Evolutionary conservation across 164 flowering plant species (phyloP).

Genomic region (Vitis cinerea): DNA sequence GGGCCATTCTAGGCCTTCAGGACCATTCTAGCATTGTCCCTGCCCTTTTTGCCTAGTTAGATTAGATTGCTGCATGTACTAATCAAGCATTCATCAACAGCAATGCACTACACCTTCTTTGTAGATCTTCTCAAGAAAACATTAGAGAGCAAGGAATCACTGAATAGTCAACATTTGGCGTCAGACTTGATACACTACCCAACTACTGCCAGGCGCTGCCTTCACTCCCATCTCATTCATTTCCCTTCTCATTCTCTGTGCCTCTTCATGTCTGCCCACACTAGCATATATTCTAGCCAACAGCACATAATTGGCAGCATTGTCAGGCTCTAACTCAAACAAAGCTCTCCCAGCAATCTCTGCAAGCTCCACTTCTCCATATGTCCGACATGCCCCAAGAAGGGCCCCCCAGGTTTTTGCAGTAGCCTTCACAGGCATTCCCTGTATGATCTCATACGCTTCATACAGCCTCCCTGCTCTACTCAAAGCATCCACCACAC

Average conservation of each 20-base stretch:
- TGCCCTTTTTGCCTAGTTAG: no score
- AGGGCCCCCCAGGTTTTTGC: slow-evolving; percentile 86
- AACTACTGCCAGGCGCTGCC: slow-evolving; percentile 64
- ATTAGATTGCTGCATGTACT: no score
- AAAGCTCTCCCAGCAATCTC: slow-evolving; percentile 60
- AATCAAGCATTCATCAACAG: no score
- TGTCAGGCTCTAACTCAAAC: slow-evolving; percentile 67
- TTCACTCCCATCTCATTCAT: slow-evolving; percentile 57
- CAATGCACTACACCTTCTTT: no score
- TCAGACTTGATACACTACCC: slow-evolving; percentile 35
- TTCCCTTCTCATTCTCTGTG: slow-evolving; percentile 52
- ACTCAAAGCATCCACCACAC: slow-evolving; percentile 69
- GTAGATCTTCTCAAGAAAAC: no score
- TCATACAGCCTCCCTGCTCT: slow-evolving; percentile 66
- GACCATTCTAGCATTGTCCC: no score
- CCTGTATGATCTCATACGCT: slow-evolving; percentile 53
- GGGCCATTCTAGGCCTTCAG: no score
- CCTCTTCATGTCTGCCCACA: slow-evolving; percentile 59
- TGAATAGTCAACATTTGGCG: no score
- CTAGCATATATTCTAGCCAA: slow-evolving; percentile 54
- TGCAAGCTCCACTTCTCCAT: slow-evolving; percentile 69
- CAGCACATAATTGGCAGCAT: slow-evolving; percentile 62
- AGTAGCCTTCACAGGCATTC: slow-evolving; percentile 58
- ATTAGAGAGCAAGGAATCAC: no score
- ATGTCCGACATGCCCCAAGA: slow-evolving; percentile 60